Conservation (phyloP, 192 early-diverging fungal genomes). For the Powellomyces hirtus region DNA sequence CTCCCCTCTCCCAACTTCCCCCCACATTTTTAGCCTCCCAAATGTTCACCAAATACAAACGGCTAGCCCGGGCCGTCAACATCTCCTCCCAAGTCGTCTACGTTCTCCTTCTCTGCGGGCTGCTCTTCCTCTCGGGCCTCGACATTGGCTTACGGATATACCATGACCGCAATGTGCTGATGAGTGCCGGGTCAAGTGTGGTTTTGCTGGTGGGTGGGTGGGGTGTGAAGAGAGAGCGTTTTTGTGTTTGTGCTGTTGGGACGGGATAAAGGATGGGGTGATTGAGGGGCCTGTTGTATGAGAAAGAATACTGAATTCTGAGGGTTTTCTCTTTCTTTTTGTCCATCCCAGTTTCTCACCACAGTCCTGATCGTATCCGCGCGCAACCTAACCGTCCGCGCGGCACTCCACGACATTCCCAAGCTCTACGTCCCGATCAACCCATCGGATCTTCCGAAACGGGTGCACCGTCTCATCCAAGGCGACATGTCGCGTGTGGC, state of each 20-base stretch:
- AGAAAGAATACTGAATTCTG: too few species aligned
- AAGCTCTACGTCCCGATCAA: constrained; percentile 43
- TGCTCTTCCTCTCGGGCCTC: constrained; percentile 21
- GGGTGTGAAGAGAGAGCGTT: background rate
- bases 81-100: constrained; percentile 14
- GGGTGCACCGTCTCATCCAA: constrained; percentile 26
- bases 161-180: background rate
- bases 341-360: constrained; percentile 1
- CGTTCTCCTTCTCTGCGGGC: background rate
- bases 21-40: too few species aligned
- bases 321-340: too few species aligned
- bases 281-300: too few species aligned
- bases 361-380: constrained; percentile 30
- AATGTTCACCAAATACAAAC: background rate
- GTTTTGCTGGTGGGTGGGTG: background rate
- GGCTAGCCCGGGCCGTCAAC: background rate
- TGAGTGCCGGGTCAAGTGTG: constrained; percentile 9
- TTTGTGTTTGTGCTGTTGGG: background rate
- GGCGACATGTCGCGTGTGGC: constrained; percentile 35
- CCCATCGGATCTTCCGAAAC: constrained; percentile 32
- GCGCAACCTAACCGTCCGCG: constrained; percentile 22
- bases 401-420: constrained; percentile 31
- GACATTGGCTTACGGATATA: constrained; percentile 27
- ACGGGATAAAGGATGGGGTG: too few species aligned
- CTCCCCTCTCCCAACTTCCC: too few species aligned